phyloP scores from a whole-genome alignment of 305 asterid species.

The Fraxinus velutina region DNA sequence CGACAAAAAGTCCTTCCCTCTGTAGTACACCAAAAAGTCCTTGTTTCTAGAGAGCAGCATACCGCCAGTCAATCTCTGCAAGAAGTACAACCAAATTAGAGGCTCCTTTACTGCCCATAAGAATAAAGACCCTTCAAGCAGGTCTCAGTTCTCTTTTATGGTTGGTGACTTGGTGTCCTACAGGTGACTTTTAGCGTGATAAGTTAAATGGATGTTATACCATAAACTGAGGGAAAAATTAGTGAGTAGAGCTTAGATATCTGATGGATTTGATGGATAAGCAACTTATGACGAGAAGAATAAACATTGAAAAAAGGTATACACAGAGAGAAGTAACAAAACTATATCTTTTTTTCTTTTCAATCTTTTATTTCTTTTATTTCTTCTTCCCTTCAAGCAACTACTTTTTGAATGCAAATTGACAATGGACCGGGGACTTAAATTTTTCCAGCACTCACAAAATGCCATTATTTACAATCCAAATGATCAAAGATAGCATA shows the following conservation, averaged over 20 bases:
- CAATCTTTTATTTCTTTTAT: neutral
- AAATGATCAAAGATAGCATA: neutral
- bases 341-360: neutral
- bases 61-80: conserved; percentile 92
- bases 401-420: neutral
- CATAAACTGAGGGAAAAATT: neutral
- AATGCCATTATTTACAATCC: neutral
- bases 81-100: conserved; percentile 8
- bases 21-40: conserved; percentile 80
- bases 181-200: neutral
- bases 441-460: neutral
- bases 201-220: neutral
- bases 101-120: neutral
- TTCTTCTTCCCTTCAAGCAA: conserved; percentile 1
- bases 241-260: neutral
- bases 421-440: neutral
- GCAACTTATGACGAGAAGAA: neutral
- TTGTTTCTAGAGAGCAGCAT: conserved; percentile 82
- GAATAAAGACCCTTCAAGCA: neutral
- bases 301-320: neutral
- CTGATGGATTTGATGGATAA: neutral
- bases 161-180: neutral
- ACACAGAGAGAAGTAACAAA: neutral
- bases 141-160: neutral
- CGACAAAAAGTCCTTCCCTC: conserved; percentile 89